Base-by-base conservation (phyloP, 495 filamentous ascomycete species). In the Penicillium pulvis region DNA sequence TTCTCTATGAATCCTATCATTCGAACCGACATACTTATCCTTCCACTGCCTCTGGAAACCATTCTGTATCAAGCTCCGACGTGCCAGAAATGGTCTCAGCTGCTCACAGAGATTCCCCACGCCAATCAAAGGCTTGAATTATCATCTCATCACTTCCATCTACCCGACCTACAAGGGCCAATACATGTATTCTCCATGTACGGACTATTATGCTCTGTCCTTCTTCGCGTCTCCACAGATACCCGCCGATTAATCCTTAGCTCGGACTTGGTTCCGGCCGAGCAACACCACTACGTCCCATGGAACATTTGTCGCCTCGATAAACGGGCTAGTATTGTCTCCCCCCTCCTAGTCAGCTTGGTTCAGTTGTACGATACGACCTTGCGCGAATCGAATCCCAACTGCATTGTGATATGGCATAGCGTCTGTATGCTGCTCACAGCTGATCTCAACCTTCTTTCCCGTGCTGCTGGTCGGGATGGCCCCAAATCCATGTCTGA, bases 361-460 rank as follows among this genome's bases (percentile, higher is more conserved):
- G 51, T 60, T 17, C 20, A 48, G 8, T 10, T 41, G 8, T 60
- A 56, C 23, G 42, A 56, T 0, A 11, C 41, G 30, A 60, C 39
- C 23, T 28, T 60, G 24, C 17, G 43, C 11, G 31, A 48, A 7
- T 43, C 54, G 5, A 61, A 61, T 26, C 59, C 53, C 17, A 61
- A 61, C 33, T 53, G 59, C 23, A 61, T 61, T 16, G 42, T 57
- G 8, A 61, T 61, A 23, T 61, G 59, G 54, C 54, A 61, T 20
- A 57, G 59, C 24, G 43, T 44, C 11, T 61, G 59, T 23, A 61
- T 61, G 19, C 26, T 50, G 1, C 5, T 57, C 16, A 49, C 47
- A 1, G 43, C 48, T 19, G 54, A 61, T 49, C 31, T 42, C 20
- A 53, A 57, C 16, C 1, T 57, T 11, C 31, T 60, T 26, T 41